Base-by-base conservation (phyloP, 768 basidiomycete species). In the Russula foetens region DNA sequence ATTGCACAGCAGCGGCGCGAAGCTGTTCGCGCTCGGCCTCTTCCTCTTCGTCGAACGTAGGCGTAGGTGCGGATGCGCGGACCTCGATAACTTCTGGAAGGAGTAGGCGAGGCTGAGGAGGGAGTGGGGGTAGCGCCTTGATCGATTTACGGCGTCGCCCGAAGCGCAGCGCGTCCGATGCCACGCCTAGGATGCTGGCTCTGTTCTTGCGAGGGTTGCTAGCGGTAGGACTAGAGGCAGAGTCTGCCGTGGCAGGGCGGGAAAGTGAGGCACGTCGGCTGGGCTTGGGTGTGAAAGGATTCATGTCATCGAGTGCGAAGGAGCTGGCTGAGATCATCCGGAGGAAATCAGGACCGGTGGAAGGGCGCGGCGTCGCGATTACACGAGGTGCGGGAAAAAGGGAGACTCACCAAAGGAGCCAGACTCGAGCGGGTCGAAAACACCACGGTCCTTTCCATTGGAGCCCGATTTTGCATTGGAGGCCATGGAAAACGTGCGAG, bases 71-170 rank as follows among this genome's bases (percentile, higher is more conserved):
- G 2, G 61, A 58, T 35, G 51, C 61, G 19, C 61, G 61, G 63
- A 91, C 89, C 69, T 91, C 88, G 58, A 91, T 86, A 52, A 90
- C 85, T 41, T 81, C 86, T 19, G 86, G 81, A 53, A 86, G 73
- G 44, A 85, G 70, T 28, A 81, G 70, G 23, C 77, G 76, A 54
- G 69, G 72, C n/a, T 76, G 67, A 38, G 71, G 57, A 17, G 64
- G 57, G 35, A 35, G 9, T 17, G 64, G 56, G 2, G 64, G 65
- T 1, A 39, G 58, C 24, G 53, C 59, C 56, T 65, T 68, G 63
- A 67, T 67, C 46, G 67, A 57, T 56, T 66, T 67, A 47, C 64
- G 62, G 58, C 64, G 63, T 31, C 62, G 62, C 43, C 55, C 58
- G 53, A 60, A 64, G 9, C 58, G 56, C 12, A 70, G 51, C 4